Evolutionary conservation across 2,329 filamentous ascomycete genomes (phyloP).

Genomic region (Samsoniella hepiali): DNA sequence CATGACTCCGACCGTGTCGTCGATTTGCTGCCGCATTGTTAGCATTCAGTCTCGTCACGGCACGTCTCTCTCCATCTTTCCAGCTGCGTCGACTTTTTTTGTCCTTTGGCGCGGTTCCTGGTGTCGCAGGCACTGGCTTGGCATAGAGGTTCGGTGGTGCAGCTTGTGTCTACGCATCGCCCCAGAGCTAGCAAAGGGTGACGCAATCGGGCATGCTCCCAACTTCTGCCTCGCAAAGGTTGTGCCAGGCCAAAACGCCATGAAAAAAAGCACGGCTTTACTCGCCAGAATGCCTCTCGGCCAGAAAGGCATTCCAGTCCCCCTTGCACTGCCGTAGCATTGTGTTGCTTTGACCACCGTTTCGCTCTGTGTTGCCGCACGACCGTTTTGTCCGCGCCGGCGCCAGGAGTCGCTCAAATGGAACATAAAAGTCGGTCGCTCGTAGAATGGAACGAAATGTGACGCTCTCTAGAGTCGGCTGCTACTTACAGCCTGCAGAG

Average conservation of each 20-base stretch:
- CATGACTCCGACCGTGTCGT: constrained; percentile 94
- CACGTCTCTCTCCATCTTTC: not conserved
- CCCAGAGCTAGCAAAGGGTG: not conserved
- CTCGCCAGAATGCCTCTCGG: not conserved
- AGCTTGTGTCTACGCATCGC: not conserved
- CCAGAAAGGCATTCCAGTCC: not conserved
- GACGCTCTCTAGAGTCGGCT: constrained; percentile 29
- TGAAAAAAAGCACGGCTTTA: not conserved
- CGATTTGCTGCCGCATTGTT: constrained; percentile 72
- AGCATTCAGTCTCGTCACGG: constrained; percentile 19
- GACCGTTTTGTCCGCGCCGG: not conserved
- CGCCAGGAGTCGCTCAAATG: not conserved
- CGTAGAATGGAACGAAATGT: not conserved
- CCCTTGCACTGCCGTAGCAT: not conserved
- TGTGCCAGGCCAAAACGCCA: not conserved
- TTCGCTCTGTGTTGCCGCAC: not conserved
- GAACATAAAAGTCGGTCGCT: not conserved
- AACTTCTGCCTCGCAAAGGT: not conserved
- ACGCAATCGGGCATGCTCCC: not conserved
- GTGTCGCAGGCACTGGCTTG: not conserved
- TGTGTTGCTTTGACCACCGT: not conserved
- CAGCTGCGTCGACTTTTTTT: not conserved
- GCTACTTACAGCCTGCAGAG: constrained; percentile 76
- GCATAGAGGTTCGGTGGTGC: not conserved
- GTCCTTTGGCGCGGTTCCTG: not conserved